Evolutionary conservation across 441 rosid species (phyloP), one percentile per base, ranked within the genome.

Genomic region (Croton laevigatus): DNA sequence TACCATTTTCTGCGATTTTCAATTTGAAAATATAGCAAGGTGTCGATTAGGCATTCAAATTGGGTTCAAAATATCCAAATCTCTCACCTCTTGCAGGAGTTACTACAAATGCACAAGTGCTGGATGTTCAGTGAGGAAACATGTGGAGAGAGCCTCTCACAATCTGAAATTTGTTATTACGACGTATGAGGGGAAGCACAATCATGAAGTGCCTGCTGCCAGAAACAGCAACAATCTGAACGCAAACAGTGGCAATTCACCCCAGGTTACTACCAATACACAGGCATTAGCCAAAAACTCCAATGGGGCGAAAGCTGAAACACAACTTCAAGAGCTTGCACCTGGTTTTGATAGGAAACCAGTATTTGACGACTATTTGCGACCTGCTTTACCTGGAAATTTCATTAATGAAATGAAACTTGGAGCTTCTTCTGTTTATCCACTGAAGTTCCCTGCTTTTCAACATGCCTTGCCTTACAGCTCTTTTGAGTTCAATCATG

Each of bases 91-190:
- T 72, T 58, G 62, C 79, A 88, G 91, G 91, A 88, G 91, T 81
- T 88, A 86, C 67, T 88, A 88, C 82, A 88, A 88, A 77, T 88
- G 93, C 82, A 86, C 89, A 3, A 88, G 81, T 36, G 80, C 88
- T 3, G 88, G 88, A 40, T 86, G 93, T 78, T 63, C 64, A 0
- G 93, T 88, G 76, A 81, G 88, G 73, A 88, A 88, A 83, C 93
- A 88, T 71, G 88, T 88, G 68, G 93, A 88, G 74, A 86, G 93
- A 79, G 90, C 89, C 68, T 84, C 89, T 38, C 84, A 85, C 65
- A 73, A 86, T 73, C 77, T 85, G 52, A 88, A 86, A 71, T 85
- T 58, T 70, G 88, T 86, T 17, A 78, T 88, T 27, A 85, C 86
- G 9, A 83, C 91, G 19, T 88, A 88, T 0, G 93, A 86, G 62